Conservation (phyloP, 345 rosid genomes). For the Angophora floribunda region DNA sequence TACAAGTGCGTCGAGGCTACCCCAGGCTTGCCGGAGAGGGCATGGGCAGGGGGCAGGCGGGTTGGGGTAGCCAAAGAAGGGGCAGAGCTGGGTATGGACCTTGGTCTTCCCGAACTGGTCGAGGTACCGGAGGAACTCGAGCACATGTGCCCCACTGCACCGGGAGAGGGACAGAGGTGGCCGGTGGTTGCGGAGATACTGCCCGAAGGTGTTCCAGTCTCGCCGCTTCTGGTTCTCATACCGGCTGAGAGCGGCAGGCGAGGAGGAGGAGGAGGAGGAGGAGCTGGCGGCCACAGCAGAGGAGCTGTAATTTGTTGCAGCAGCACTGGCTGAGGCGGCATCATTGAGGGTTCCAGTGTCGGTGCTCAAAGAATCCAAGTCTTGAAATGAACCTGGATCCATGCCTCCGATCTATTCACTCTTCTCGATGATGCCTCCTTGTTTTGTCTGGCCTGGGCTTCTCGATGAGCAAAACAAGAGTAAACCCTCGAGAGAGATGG, state of each 20-base stretch:
- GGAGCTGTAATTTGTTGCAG: background rate
- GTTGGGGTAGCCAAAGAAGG: slow-evolving; percentile 88
- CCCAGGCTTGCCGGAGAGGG: slow-evolving; percentile 99
- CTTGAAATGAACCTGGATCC: slow-evolving; percentile 38
- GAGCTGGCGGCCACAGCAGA: slow-evolving; percentile 9
- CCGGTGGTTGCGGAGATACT: slow-evolving; percentile 82
- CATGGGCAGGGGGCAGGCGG: slow-evolving; percentile 95
- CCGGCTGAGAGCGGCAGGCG: slow-evolving; percentile 58
- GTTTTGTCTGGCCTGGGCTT: background rate
- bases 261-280: slow-evolving; percentile 26
- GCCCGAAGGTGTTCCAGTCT: slow-evolving; percentile 96
- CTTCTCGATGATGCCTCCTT: background rate
- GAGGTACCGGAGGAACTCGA: slow-evolving; percentile 83
- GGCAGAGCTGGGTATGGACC: slow-evolving; percentile 77
- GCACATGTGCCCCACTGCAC: slow-evolving; percentile 94
- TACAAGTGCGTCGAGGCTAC: slow-evolving; percentile 88
- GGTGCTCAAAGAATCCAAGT: slow-evolving; percentile 18
- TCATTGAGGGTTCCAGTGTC: background rate
- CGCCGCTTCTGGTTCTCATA: slow-evolving; percentile 94
- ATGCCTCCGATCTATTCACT: background rate
- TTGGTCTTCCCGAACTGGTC: slow-evolving; percentile 95
- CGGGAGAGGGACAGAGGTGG: slow-evolving; percentile 78
- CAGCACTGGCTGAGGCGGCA: background rate
- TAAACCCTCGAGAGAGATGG: background rate
- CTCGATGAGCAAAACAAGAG: background rate